phyloP scores from a whole-genome alignment of 2,329 filamentous ascomycete genomes.

The Amauroascus verrucosus region DNA sequence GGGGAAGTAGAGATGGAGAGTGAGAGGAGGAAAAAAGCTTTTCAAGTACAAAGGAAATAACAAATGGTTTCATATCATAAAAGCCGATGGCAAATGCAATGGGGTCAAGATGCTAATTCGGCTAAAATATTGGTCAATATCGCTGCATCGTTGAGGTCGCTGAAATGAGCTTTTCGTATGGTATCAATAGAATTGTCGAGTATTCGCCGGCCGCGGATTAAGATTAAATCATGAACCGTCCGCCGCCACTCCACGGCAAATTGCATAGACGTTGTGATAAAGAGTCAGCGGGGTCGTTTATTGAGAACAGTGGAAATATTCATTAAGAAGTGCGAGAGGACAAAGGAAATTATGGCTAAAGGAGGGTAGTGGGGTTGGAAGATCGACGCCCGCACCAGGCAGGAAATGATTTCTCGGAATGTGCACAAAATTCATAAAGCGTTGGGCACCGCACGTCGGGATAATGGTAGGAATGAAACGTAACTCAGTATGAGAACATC shows the following conservation, averaged over 20 bases:
- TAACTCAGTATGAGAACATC: slow-evolving; percentile 34
- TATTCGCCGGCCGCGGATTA: background rate
- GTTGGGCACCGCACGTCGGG: slow-evolving; percentile 11
- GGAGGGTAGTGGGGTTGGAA: background rate
- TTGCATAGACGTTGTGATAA: background rate
- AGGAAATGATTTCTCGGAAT: slow-evolving; percentile 2
- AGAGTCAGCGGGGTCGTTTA: background rate
- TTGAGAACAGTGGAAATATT: background rate
- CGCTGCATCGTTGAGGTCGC: slow-evolving; percentile 6
- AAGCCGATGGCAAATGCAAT: slow-evolving; percentile 5
- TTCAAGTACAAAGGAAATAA: slow-evolving; percentile 8
- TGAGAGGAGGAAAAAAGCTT: slow-evolving; percentile 1
- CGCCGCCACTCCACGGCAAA: background rate
- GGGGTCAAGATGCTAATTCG: slow-evolving; percentile 1
- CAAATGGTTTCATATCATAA: slow-evolving; percentile 8
- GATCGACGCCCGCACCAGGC: slow-evolving; percentile 4
- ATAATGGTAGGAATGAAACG: background rate
- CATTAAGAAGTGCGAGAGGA: background rate
- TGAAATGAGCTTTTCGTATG: background rate
- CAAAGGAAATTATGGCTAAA: slow-evolving; percentile 7
- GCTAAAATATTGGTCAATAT: slow-evolving; percentile 11
- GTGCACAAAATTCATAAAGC: slow-evolving; percentile 3
- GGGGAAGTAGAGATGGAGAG: background rate
- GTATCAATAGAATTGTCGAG: slow-evolving; percentile 1
- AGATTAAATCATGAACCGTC: slow-evolving; percentile 4